phyloP scores from a whole-genome alignment of 192 early-diverging fungal species.

The Coemansia aciculifera region DNA sequence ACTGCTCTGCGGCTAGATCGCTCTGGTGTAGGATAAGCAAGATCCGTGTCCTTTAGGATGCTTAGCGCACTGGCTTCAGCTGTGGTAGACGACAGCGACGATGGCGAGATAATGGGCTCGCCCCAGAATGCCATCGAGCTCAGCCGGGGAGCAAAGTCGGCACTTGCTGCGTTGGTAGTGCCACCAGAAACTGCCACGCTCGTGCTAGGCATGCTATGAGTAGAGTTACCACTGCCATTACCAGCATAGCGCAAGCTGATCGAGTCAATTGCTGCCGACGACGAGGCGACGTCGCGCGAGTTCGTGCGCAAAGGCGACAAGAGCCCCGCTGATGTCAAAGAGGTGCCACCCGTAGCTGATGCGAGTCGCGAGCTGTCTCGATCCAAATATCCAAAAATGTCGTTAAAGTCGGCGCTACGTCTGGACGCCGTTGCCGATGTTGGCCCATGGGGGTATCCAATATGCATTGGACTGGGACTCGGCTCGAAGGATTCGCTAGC shows the following conservation, averaged over 20 bases:
- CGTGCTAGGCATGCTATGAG: neutral
- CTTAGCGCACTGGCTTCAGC: slow-evolving; percentile 54
- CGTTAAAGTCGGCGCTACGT: slow-evolving; percentile 34
- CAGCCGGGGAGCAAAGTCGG: slow-evolving; percentile 4
- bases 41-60: slow-evolving; percentile 53
- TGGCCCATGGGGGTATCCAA: neutral
- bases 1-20: slow-evolving; percentile 5
- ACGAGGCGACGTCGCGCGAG: slow-evolving; percentile 4
- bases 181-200: slow-evolving; percentile 1
- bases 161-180: neutral
- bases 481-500: neutral
- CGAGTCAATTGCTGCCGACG: slow-evolving; percentile 12
- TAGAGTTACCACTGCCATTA: neutral
- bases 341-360: neutral
- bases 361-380: slow-evolving; percentile 14
- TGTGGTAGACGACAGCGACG: slow-evolving; percentile 32
- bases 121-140: slow-evolving; percentile 19
- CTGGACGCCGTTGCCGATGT: slow-evolving; percentile 6
- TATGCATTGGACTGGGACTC: neutral
- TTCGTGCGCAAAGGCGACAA: neutral
- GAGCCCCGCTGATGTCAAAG: slow-evolving; percentile 12
- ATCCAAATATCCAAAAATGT: slow-evolving; percentile 23
- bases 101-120: slow-evolving; percentile 3
- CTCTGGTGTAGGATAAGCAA: slow-evolving; percentile 48
- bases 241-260: slow-evolving; percentile 12